A percentile compares a stretch with the other conserved stretches of the same genome.
Evolutionary conservation across 164 flowering plant genomes (phyloP).

Genomic region (Tetrastigma voinierianum): DNA sequence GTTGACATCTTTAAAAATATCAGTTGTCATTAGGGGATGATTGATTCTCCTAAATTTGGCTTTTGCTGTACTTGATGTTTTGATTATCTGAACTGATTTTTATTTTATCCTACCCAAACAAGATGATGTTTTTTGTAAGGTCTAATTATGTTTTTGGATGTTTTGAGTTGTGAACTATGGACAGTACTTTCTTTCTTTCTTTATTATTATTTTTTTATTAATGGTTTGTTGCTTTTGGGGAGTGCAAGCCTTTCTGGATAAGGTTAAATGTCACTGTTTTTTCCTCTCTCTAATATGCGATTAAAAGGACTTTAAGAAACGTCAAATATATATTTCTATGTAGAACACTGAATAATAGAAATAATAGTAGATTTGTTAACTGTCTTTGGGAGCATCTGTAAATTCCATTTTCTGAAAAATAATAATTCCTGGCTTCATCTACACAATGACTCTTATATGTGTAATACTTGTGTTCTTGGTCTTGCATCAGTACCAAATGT

Average conservation of each 20-base stretch:
- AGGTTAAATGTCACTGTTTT: neutral
- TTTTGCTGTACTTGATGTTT: neutral
- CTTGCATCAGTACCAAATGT: neutral
- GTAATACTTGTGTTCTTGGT: neutral
- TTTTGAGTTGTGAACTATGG: neutral
- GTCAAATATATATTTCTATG: too few relatives aligned
- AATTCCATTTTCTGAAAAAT: too few relatives aligned
- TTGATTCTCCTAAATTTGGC: neutral
- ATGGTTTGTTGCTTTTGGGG: neutral
- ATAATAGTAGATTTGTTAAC: too few relatives aligned
- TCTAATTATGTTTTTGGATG: too few relatives aligned
- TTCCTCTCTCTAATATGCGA: too few relatives aligned
- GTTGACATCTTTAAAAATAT: neutral
- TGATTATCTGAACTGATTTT: too few relatives aligned
- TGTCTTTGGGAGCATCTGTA: too few relatives aligned
- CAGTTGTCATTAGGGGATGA: neutral
- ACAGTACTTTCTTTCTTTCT: neutral
- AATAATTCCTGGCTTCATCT: too few relatives aligned
- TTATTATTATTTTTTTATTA: neutral
- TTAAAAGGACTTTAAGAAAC: too few relatives aligned
- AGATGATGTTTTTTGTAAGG: too few relatives aligned
- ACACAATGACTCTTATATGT: neutral
- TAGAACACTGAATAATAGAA: too few relatives aligned
- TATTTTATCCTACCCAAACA: too few relatives aligned
- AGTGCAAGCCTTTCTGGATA: slow-evolving; percentile 2